phyloP scores from a whole-genome alignment of 306 rosid species.

The Glycyrrhiza uralensis region DNA sequence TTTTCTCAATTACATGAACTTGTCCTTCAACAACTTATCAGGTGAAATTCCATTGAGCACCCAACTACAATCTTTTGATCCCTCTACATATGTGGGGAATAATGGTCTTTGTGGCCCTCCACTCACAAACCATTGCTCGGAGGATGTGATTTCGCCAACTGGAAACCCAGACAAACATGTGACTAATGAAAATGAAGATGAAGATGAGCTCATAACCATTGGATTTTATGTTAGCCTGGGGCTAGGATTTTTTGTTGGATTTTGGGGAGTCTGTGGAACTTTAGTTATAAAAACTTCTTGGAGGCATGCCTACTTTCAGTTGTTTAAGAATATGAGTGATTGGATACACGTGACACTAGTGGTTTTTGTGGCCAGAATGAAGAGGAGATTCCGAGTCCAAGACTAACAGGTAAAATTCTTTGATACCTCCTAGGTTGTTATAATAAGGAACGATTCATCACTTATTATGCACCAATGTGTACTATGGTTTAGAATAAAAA shows the following conservation, averaged over 20 bases:
- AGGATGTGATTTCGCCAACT: not conserved
- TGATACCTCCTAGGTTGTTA: not conserved
- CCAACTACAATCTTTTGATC: not conserved
- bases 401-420: not conserved
- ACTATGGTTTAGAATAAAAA: too few species aligned
- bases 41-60: not conserved
- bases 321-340: not conserved
- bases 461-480: not conserved
- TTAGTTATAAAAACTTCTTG: not conserved
- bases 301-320: constrained; percentile 20
- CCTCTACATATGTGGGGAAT: constrained; percentile 20
- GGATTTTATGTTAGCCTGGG: constrained; percentile 15
- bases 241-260: constrained; percentile 25
- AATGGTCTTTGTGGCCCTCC: constrained; percentile 31
- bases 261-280: constrained; percentile 18
- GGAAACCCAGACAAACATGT: not conserved
- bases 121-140: not conserved
- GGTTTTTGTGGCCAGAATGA: not conserved
- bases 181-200: not conserved
- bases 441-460: not conserved
- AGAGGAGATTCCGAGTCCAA: not conserved
- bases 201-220: not conserved
- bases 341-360: not conserved
- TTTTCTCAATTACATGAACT: not conserved
- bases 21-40: not conserved